These are phyloP conservation scores for Discostella pseudostelligera DNA, from an alignment of 108 stramenopile species.

Conservation along the genomic window DNA sequence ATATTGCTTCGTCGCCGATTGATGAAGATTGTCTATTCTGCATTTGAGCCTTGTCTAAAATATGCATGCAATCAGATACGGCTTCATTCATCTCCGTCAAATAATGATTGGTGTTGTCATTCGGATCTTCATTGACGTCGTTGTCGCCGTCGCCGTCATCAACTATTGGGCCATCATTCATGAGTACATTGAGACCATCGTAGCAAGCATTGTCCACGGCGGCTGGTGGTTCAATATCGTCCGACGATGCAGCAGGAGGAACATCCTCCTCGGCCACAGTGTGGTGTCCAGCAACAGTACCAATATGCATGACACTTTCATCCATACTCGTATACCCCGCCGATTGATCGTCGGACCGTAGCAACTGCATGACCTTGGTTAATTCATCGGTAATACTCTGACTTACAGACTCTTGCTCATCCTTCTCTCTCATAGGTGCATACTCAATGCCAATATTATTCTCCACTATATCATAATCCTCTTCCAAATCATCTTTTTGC, in stretches of 20 bases:
- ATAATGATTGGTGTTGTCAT: constrained; percentile 6
- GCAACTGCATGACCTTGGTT: constrained; percentile 29
- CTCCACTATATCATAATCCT: constrained; percentile 3
- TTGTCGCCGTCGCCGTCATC: not conserved
- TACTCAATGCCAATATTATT: not conserved
- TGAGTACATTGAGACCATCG: constrained; percentile 8
- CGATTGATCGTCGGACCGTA: constrained; percentile 10
- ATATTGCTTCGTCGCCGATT: not conserved
- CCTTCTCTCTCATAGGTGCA: not conserved
- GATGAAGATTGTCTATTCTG: not conserved
- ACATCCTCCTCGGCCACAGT: not conserved
- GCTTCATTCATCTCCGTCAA: constrained; percentile 26
- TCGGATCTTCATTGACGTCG: not conserved
- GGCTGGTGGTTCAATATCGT: not conserved
- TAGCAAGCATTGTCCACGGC: not conserved
- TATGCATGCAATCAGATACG: constrained; percentile 31
- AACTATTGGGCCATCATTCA: not conserved
- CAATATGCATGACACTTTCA: constrained; percentile 9
- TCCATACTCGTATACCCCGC: constrained; percentile 1
- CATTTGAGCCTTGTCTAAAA: constrained; percentile 25
- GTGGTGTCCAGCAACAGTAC: not conserved
- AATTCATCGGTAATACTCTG: constrained; percentile 38
- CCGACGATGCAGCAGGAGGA: not conserved
- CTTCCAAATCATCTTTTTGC: constrained; percentile 22
- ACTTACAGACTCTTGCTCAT: constrained; percentile 2